phyloP scores from a whole-genome alignment of 2,329 filamentous ascomycete genomes.

The Epichloe sp. region DNA sequence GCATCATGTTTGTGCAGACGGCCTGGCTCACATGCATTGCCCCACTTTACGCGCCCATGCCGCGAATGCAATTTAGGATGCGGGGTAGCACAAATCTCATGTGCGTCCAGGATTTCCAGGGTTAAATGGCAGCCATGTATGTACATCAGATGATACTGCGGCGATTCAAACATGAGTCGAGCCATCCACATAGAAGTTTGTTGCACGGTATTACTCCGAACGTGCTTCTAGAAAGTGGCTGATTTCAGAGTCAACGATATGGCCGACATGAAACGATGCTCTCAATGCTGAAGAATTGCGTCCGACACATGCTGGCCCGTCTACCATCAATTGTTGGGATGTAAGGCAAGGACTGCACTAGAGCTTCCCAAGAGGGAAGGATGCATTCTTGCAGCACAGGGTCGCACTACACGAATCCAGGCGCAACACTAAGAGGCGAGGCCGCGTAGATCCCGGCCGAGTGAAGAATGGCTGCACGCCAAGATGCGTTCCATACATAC shows the following conservation, averaged over 20 bases:
- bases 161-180: no score
- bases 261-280: no score
- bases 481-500: neutral
- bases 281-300: no score
- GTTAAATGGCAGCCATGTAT: neutral
- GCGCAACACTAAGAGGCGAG: neutral
- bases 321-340: no score
- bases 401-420: neutral
- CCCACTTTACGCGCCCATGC: constrained; percentile 5
- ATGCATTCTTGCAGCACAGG: neutral
- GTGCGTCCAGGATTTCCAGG: neutral
- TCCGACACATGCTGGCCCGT: no score
- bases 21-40: neutral
- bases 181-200: no score
- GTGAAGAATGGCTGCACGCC: neutral
- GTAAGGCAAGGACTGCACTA: no score
- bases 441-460: neutral
- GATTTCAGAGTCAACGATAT: no score
- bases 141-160: no score
- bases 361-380: no score
- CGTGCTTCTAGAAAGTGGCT: no score
- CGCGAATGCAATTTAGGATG: constrained; percentile 3
- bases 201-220: no score
- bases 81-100: constrained; percentile 5
- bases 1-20: neutral